phyloP scores from a whole-genome alignment of 1,284 basidiomycete species.

The Ceratobasidium sp. region DNA sequence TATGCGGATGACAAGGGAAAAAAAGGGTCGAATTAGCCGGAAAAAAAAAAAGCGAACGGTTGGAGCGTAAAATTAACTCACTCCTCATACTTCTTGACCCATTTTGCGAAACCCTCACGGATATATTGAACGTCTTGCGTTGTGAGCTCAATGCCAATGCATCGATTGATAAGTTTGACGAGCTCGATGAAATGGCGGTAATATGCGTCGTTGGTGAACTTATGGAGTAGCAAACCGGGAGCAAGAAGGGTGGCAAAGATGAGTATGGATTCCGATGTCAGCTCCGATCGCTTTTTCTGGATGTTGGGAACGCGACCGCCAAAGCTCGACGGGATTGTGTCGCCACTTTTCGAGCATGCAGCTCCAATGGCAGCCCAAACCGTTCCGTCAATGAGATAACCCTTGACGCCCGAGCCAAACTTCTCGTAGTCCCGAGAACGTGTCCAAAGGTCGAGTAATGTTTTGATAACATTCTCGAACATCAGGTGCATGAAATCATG shows the following conservation, averaged over 20 bases:
- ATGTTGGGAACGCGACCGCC: slow-evolving; percentile 53
- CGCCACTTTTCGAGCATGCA: slow-evolving; percentile 46
- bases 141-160: neutral
- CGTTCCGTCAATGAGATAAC: slow-evolving; percentile 47
- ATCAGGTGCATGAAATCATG: slow-evolving; percentile 42
- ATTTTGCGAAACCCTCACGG: slow-evolving; percentile 1
- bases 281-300: slow-evolving; percentile 43
- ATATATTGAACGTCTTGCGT: neutral
- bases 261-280: slow-evolving; percentile 47
- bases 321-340: slow-evolving; percentile 53
- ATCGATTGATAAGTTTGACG: neutral
- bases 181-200: slow-evolving; percentile 45
- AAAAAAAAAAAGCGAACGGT: too few species aligned
- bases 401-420: slow-evolving; percentile 17
- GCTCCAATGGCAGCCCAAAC: slow-evolving; percentile 55
- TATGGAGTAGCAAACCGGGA: slow-evolving; percentile 49
- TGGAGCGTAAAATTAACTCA: neutral
- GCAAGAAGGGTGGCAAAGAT: too few species aligned
- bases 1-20: neutral
- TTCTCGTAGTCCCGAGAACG: slow-evolving; percentile 5
- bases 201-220: slow-evolving; percentile 48
- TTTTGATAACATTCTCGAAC: slow-evolving; percentile 38
- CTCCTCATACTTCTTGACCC: slow-evolving; percentile 21
- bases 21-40: too few species aligned
- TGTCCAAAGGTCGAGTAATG: slow-evolving; percentile 36